Base-by-base conservation (phyloP, 805 yeast species). In the Lipomyces sp. region DNA sequence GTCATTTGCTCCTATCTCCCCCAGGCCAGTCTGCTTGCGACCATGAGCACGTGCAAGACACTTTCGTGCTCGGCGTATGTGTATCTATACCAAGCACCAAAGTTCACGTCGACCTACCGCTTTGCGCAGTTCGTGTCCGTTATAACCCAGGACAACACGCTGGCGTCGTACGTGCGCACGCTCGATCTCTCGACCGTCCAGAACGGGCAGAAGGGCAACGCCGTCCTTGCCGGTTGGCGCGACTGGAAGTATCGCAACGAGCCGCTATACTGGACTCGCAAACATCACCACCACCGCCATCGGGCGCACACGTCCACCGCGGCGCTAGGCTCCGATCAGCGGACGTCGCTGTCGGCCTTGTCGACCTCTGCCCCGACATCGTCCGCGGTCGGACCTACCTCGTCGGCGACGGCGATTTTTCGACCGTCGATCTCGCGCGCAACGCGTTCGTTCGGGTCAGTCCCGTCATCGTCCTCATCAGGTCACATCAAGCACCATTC, bases 221-320 rank as follows among this genome's bases (percentile, higher is more conserved):
- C 39, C 22, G 55, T 57, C 36, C 68, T 77, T 44, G 95, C 95
- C 0, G 84, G 91, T 8, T 88, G 96, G 96, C 75, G 96, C 64
- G 96, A 88, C 65, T 88, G 95, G 95, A 84, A 86, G 62, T 83
- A 76, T 61, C 76, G 86, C 55, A 78, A 77, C 45, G 89, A 84
- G 66, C 86, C 91, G 1, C 39, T 55, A 21, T 55, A 55, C 39
- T 51, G 53, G 57, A 38, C 42, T 14, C 49, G 58, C 39, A 49
- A 49, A 31, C 47, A 49, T 32, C 51, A 39, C 6, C 42, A 40
- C 31, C 52, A 58, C n/a, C 43, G 56, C 13, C 60, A 63, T 41
- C 59, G 56, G 37, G 60, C 51, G 6, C 60, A 26, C 10, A 7
- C 29, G 10, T 26, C 29, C 10, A 10, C 10, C 29, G 29, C 29